These are phyloP conservation scores for Yamadazyma blattariae DNA, from an alignment of 1,139 yeast species.

Conservation along the genomic window DNA sequence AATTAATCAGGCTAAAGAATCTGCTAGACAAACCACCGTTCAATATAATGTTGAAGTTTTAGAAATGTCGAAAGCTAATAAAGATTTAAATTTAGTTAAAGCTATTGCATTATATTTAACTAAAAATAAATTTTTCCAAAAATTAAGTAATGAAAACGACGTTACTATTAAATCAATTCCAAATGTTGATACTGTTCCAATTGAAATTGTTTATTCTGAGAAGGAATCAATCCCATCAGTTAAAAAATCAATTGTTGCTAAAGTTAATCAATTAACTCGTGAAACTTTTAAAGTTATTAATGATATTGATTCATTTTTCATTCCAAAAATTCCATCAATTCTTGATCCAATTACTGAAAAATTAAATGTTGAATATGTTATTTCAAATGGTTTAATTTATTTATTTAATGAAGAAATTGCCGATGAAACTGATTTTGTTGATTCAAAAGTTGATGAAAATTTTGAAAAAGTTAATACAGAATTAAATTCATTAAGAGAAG, in stretches of 20 bases:
- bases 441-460: slow-evolving; percentile 18
- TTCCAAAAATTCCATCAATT: slow-evolving; percentile 47
- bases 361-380: slow-evolving; percentile 53
- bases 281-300: slow-evolving; percentile 53
- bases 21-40: slow-evolving; percentile 50
- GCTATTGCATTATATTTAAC: slow-evolving; percentile 66
- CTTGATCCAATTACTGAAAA: slow-evolving; percentile 46
- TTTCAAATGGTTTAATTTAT: slow-evolving; percentile 44
- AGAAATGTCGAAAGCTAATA: slow-evolving; percentile 86
- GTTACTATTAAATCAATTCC: slow-evolving; percentile 60
- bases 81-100: slow-evolving; percentile 71
- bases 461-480: slow-evolving; percentile 49
- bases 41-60: slow-evolving; percentile 59
- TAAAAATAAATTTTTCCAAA: slow-evolving; percentile 46
- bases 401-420: slow-evolving; percentile 27
- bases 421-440: slow-evolving; percentile 34
- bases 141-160: slow-evolving; percentile 43
- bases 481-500: slow-evolving; percentile 55
- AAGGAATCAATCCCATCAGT: slow-evolving; percentile 36
- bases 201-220: slow-evolving; percentile 37
- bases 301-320: slow-evolving; percentile 72
- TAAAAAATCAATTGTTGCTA: slow-evolving; percentile 66
- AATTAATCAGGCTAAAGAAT: slow-evolving; percentile 60
- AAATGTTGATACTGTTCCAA: slow-evolving; percentile 33
- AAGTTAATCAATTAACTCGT: slow-evolving; percentile 75